Conservation (phyloP, 2,329 filamentous ascomycete genomes). For the Lanzia echinophila region DNA sequence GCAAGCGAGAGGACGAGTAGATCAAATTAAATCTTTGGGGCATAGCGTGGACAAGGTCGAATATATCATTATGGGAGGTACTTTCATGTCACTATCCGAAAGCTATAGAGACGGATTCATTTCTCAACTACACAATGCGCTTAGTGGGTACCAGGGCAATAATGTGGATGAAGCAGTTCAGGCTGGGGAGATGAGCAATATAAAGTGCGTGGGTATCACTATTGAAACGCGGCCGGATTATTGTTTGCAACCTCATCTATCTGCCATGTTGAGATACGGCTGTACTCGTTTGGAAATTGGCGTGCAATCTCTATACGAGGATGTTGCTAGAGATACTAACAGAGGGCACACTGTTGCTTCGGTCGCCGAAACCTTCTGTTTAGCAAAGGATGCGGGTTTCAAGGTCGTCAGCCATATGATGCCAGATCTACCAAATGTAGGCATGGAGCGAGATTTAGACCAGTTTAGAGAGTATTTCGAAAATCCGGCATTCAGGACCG, state of each 20-base stretch:
- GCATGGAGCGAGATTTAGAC: constrained; percentile 94
- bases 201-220: constrained; percentile 97
- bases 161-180: constrained; percentile 94
- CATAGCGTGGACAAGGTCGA: constrained; percentile 99
- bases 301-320: constrained; percentile 94
- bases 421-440: constrained; percentile 95
- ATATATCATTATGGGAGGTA: constrained; percentile 99
- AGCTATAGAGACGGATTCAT: constrained; percentile 92
- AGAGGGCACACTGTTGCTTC: constrained; percentile 91
- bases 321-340: constrained; percentile 97
- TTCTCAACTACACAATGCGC: constrained; percentile 89
- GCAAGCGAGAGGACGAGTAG: constrained; percentile 89
- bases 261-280: constrained; percentile 94
- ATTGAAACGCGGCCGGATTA: constrained; percentile 98
- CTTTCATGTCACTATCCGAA: constrained; percentile 92
- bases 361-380: constrained; percentile 91
- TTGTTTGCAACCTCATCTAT: constrained; percentile 90
- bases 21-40: constrained; percentile 91
- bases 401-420: constrained; percentile 99
- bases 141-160: constrained; percentile 90
- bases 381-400: constrained; percentile 97
- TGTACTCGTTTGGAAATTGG: constrained; percentile 92
- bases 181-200: constrained; percentile 91
- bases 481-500: constrained; percentile 90
- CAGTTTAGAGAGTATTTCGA: constrained; percentile 98